Conservation (phyloP, 495 filamentous ascomycete species). For the Penicillium pulvis region DNA sequence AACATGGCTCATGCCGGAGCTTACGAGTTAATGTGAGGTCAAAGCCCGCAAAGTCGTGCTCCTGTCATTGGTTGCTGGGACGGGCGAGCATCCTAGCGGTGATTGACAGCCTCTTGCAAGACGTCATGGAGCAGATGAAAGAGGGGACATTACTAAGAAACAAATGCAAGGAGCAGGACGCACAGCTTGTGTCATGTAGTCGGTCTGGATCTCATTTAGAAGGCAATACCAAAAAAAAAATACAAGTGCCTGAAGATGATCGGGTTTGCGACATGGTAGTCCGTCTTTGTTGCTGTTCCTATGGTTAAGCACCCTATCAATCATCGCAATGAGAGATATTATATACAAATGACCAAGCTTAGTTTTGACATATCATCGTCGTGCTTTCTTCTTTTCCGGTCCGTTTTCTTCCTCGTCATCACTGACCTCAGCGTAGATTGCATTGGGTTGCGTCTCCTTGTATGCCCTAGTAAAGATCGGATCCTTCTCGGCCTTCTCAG, state of each 20-base stretch:
- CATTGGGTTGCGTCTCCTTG: slow-evolving; percentile 88
- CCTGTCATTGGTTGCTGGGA: slow-evolving; percentile 19
- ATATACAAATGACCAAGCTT: neutral
- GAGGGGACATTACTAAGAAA: slow-evolving; percentile 21
- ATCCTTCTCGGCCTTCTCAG: slow-evolving; percentile 89
- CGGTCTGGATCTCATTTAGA: neutral
- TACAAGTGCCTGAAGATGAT: neutral
- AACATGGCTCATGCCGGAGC: slow-evolving; percentile 5
- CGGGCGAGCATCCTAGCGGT: slow-evolving; percentile 1
- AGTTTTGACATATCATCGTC: slow-evolving; percentile 30
- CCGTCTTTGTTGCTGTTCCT: neutral
- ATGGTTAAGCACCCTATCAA: neutral
- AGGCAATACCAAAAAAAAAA: neutral
- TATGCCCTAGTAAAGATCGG: slow-evolving; percentile 93
- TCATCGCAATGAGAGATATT: neutral
- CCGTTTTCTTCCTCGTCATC: slow-evolving; percentile 77
- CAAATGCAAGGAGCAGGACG: slow-evolving; percentile 19
- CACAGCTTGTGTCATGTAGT: slow-evolving; percentile 11
- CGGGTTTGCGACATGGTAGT: neutral
- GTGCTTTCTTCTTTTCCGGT: slow-evolving; percentile 68
- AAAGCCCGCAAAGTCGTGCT: slow-evolving; percentile 13
- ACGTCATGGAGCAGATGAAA: slow-evolving; percentile 25
- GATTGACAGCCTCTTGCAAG: slow-evolving; percentile 17
- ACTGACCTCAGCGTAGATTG: slow-evolving; percentile 90
- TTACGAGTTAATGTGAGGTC: slow-evolving; percentile 12